These are phyloP conservation scores for Penicillium brasilianum DNA, from an alignment of 2,329 filamentous ascomycete species.

Conservation along the genomic window DNA sequence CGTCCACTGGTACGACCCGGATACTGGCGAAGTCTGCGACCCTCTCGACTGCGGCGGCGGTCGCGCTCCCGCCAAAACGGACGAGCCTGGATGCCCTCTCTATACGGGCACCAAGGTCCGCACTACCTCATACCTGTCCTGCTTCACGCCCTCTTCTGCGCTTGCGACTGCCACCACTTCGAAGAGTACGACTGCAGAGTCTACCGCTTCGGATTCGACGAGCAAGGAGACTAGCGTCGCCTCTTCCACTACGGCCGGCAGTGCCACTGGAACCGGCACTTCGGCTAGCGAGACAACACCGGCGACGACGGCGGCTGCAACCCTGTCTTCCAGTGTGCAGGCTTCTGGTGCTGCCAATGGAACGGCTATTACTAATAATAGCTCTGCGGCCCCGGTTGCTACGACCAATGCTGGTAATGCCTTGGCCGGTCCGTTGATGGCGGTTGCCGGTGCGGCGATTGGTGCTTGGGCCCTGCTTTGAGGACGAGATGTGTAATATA, in stretches of 20 bases:
- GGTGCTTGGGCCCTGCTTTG: constrained; percentile 17
- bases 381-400: background rate
- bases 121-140: constrained; percentile 22
- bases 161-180: constrained; percentile 8
- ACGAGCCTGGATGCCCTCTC: constrained; percentile 21
- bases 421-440: constrained; percentile 13
- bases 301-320: constrained; percentile 13
- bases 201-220: constrained; percentile 1
- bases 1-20: constrained; percentile 27
- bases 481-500: background rate
- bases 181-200: background rate
- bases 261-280: background rate
- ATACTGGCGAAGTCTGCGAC: constrained; percentile 29
- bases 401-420: constrained; percentile 12
- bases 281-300: constrained; percentile 5
- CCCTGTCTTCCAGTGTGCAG: background rate
- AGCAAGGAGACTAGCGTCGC: background rate
- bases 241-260: constrained; percentile 2
- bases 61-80: constrained; percentile 18
- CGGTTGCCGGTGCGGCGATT: constrained; percentile 19
- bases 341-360: background rate
- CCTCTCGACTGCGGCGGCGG: constrained; percentile 30
- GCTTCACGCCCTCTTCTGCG: constrained; percentile 18
- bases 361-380: background rate
- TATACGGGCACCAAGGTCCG: constrained; percentile 21